A percentile compares a stretch with the other conserved stretches of the same genome.
These are phyloP conservation scores for Neostapfia colusana DNA, from an alignment of 176 grass and related monocot species.

Conservation along the genomic window DNA sequence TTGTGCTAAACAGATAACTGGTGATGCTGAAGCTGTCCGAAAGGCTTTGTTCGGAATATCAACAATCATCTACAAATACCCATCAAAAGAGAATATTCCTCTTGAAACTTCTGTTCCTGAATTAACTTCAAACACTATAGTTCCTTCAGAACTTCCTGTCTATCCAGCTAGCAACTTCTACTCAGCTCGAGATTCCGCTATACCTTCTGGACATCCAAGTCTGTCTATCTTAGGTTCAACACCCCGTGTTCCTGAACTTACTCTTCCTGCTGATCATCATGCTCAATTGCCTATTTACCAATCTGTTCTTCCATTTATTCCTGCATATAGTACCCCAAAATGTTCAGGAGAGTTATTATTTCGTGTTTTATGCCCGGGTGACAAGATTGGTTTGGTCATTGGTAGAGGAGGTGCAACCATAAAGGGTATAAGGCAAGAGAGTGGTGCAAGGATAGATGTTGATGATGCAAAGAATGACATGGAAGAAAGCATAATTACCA, in stretches of 20 bases:
- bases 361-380: slow-evolving; percentile 79
- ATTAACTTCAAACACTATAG: slow-evolving; percentile 65
- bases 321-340: slow-evolving; percentile 56
- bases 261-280: slow-evolving; percentile 54
- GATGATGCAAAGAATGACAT: slow-evolving; percentile 81
- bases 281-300: slow-evolving; percentile 63
- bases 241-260: slow-evolving; percentile 55
- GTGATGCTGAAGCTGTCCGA: slow-evolving; percentile 72
- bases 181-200: slow-evolving; percentile 46
- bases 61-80: slow-evolving; percentile 81
- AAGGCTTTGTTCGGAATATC: slow-evolving; percentile 78
- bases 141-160: slow-evolving; percentile 82
- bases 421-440: slow-evolving; percentile 84
- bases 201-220: slow-evolving; percentile 54
- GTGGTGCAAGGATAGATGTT: slow-evolving; percentile 79
- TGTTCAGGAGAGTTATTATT: slow-evolving; percentile 72
- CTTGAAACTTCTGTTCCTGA: slow-evolving; percentile 79
- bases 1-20: slow-evolving; percentile 65
- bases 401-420: slow-evolving; percentile 87
- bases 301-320: slow-evolving; percentile 68
- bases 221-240: slow-evolving; percentile 53
- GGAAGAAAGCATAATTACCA: slow-evolving; percentile 81
- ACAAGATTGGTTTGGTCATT: slow-evolving; percentile 92
- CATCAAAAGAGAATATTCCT: slow-evolving; percentile 80
- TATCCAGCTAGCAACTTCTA: slow-evolving; percentile 71